These are phyloP conservation scores for Fusarium abutilonis DNA, from an alignment of 2,329 filamentous ascomycete species.

Conservation along the genomic window DNA sequence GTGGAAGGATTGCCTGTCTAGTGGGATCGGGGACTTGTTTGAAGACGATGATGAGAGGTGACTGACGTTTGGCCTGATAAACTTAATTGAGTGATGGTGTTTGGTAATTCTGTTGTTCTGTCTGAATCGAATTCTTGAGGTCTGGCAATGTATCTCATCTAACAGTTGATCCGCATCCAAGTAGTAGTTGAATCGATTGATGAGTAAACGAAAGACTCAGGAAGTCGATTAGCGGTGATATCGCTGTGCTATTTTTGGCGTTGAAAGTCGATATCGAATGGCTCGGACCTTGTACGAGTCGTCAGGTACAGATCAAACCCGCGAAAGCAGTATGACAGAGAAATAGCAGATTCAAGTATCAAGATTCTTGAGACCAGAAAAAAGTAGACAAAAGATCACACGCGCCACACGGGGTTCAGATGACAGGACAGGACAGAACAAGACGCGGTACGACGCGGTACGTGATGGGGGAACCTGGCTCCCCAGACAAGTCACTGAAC, in stretches of 20 bases:
- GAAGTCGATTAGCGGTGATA: constrained; percentile 27
- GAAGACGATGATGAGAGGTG: constrained; percentile 20
- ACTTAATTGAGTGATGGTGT: background rate
- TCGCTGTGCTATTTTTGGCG: constrained; percentile 29
- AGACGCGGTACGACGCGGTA: constrained; percentile 34
- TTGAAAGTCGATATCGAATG: constrained; percentile 14
- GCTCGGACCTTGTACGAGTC: background rate
- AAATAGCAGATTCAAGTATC: constrained; percentile 5
- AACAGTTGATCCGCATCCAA: background rate
- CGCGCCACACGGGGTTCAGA: constrained; percentile 10
- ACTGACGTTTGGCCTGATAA: constrained; percentile 24
- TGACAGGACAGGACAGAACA: no score
- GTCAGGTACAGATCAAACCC: constrained; percentile 4
- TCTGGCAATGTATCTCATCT: background rate
- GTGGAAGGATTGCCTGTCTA: constrained; percentile 17
- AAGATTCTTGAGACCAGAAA: background rate
- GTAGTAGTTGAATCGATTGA: constrained; percentile 5
- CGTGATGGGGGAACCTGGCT: constrained; percentile 17
- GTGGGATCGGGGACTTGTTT: constrained; percentile 33
- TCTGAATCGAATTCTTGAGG: background rate
- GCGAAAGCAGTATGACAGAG: constrained; percentile 4
- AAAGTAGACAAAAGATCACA: constrained; percentile 3
- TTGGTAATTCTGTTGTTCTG: constrained; percentile 4
- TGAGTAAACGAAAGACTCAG: constrained; percentile 30
- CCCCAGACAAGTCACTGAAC: constrained; percentile 4